Percentiles rank a stretch among this genome's conserved stretches.
Evolutionary conservation across 2,329 filamentous ascomycete species (phyloP).

Genomic region (Xylaria sp.): DNA sequence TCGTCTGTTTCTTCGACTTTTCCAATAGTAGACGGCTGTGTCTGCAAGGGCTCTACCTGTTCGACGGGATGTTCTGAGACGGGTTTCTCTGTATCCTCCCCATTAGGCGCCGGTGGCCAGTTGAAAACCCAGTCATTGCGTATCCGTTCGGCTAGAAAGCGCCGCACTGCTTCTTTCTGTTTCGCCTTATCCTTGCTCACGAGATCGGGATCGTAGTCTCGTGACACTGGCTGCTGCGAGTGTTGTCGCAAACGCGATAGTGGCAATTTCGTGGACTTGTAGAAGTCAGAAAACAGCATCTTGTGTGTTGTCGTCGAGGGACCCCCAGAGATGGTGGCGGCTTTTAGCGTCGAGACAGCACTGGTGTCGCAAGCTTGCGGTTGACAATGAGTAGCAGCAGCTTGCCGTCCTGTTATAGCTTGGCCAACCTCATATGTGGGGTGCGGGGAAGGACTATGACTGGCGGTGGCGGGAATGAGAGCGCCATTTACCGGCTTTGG

Average conservation of each 20-base stretch:
- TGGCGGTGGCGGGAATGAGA: constrained; percentile 43
- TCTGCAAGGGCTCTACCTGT: constrained; percentile 2
- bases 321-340: constrained; percentile 39
- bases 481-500: constrained; percentile 37
- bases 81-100: neutral
- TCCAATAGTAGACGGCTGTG: constrained; percentile 15
- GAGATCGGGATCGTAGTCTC: constrained; percentile 68
- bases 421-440: constrained; percentile 42
- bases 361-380: constrained; percentile 25
- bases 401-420: constrained; percentile 42
- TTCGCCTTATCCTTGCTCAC: constrained; percentile 69
- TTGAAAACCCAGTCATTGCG: constrained; percentile 69
- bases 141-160: constrained; percentile 63
- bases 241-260: constrained; percentile 61
- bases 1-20: constrained; percentile 38
- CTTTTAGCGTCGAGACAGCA: constrained; percentile 30
- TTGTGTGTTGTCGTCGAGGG: constrained; percentile 46
- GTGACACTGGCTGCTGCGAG: constrained; percentile 43
- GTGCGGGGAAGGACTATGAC: constrained; percentile 48
- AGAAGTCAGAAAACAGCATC: constrained; percentile 70
- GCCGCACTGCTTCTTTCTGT: constrained; percentile 71
- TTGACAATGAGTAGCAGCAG: constrained; percentile 37
- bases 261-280: constrained; percentile 65
- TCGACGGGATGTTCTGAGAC: constrained; percentile 8
- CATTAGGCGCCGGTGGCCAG: constrained; percentile 58